Evolutionary conservation across 2,329 filamentous ascomycete species (phyloP), one percentile per base, ranked within the genome.

Genomic region (Fusarium mangiferae): DNA sequence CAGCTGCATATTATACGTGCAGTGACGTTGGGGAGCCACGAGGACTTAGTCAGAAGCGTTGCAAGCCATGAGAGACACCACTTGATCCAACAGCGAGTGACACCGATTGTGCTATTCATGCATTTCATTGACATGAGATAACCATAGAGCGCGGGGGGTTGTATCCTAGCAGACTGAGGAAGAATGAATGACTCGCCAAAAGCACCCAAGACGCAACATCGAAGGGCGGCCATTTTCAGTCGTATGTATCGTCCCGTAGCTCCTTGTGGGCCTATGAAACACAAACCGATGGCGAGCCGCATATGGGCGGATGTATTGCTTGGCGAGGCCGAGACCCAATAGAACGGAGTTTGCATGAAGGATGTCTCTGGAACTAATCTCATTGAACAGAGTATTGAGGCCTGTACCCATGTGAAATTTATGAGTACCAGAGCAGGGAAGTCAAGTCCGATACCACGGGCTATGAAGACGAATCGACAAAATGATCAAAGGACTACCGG

Each of bases 221-320:
- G 59, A 44, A 56, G 41, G 52, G 44, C 30, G 18, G 52, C 39
- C 38, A 65, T 36, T 30, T 28, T 51, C 45, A 38, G 41, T 38
- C 48, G 57, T 59, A 68, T 60, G 67, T 68, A 61, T 72, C 41
- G 36, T 72, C 67, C 65, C 62, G 67, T 68, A 59, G 48, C 41
- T 52, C 45, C 55, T 46, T 42, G 71, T 72, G 62, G 46, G 45
- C 73, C 58, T 52, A 66, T 66, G 70, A 62, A 72, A 66, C 64
- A 69, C 62, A 72, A 66, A 62, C 63, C 36, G 61, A 74, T 70
- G 75, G 73, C 62, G 66, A 77, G 73, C 75, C 57, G 75, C 64
- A 72, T 74, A 60, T 68, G 58, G 30, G 28, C 36, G 49, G 42
- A 51, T 39, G 55, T 59, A 58, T 49, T 72, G 59, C 56, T 74